phyloP scores from a whole-genome alignment of 2,329 filamentous ascomycete genomes.

The Endoconidiophora polonica region DNA sequence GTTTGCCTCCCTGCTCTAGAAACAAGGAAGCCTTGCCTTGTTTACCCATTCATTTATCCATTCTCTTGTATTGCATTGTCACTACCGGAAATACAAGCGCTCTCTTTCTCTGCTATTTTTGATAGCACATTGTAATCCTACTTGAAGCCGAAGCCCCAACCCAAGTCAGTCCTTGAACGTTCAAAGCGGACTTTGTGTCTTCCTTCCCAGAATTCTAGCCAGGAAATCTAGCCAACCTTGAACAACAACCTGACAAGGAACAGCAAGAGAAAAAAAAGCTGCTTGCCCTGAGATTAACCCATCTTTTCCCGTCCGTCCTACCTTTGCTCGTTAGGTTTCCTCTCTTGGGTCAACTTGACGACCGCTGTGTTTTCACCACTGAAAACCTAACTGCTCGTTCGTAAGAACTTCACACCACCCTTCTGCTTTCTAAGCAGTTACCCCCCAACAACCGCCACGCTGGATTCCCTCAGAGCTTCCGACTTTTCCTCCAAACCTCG shows the following conservation, averaged over 20 bases:
- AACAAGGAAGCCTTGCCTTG: background rate
- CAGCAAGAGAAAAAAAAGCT: background rate
- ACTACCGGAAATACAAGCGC: too few relatives aligned
- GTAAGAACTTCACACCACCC: conserved; percentile 3
- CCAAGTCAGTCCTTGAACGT: background rate
- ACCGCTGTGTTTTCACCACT: too few relatives aligned
- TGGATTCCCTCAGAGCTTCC: conserved; percentile 12
- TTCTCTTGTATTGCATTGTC: background rate
- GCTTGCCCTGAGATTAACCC: background rate
- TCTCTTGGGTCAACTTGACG: too few relatives aligned
- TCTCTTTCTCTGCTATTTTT: too few relatives aligned
- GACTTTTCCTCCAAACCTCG: conserved; percentile 9
- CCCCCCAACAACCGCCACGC: conserved; percentile 8
- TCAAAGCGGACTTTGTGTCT: conserved; percentile 1
- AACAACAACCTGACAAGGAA: background rate
- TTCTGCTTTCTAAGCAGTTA: conserved; percentile 2
- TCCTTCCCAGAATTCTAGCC: background rate
- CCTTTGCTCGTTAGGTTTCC: background rate
- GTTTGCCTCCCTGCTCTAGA: background rate
- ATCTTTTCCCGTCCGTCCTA: background rate
- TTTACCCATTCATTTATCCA: too few relatives aligned
- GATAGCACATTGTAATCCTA: too few relatives aligned
- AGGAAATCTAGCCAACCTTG: background rate
- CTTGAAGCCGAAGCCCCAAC: background rate
- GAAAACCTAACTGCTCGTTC: background rate